Conservation (phyloP, 192 early-diverging fungal species). For the Linderina pennispora region DNA sequence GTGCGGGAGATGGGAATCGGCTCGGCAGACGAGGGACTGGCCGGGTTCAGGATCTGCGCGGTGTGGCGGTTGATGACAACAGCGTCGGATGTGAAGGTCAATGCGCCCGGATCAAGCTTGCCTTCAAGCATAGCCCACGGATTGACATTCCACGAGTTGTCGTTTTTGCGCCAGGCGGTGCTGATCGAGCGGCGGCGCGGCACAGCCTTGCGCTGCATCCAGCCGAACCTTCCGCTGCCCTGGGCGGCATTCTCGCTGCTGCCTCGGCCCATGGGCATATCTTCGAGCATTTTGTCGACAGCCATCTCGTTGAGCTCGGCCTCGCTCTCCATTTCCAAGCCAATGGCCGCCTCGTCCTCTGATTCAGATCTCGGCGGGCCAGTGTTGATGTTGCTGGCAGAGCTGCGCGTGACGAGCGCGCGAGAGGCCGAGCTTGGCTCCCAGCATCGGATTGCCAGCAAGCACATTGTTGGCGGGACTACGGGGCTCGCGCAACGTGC, state of each 20-base stretch:
- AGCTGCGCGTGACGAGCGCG: background rate
- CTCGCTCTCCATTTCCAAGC: constrained; percentile 43
- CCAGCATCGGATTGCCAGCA: constrained; percentile 36
- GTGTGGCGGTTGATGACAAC: constrained; percentile 15
- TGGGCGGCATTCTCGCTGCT: too few species aligned
- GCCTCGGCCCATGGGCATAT: constrained; percentile 19
- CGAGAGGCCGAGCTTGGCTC: constrained; percentile 28
- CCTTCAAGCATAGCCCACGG: constrained; percentile 19
- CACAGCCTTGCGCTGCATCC: constrained; percentile 40
- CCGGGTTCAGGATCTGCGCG: constrained; percentile 8
- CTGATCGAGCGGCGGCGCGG: constrained; percentile 41
- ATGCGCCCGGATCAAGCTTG: constrained; percentile 6
- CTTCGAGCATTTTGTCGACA: constrained; percentile 43
- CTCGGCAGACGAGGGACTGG: background rate
- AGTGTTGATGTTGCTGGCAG: background rate
- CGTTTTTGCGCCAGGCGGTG: constrained; percentile 43
- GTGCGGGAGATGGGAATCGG: background rate
- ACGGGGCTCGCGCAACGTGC: constrained; percentile 45
- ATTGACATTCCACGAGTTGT: constrained; percentile 45
- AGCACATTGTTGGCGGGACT: constrained; percentile 43
- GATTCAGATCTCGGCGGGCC: constrained; percentile 3
- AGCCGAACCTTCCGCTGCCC: constrained; percentile 21
- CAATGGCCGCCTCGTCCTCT: constrained; percentile 27
- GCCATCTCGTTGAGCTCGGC: constrained; percentile 48
- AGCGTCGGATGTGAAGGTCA: constrained; percentile 31